These are phyloP conservation scores for Yarrowia alimentaria DNA, from an alignment of 805 yeast species.

Conservation along the genomic window DNA sequence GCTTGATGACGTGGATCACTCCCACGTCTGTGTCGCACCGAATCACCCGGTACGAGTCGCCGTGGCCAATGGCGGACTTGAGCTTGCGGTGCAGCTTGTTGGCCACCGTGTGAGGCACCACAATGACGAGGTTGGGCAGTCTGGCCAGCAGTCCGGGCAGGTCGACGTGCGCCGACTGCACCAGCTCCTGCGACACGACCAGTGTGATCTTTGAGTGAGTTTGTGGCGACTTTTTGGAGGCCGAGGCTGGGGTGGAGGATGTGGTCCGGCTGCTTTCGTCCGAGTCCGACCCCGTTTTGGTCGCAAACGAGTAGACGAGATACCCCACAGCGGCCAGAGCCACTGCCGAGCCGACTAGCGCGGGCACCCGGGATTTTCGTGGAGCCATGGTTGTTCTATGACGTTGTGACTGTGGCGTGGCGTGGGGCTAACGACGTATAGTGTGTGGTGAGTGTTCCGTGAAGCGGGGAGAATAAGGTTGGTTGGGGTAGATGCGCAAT, in stretches of 20 bases:
- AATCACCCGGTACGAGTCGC: slow-evolving; percentile 42
- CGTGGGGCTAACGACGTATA: too few relatives aligned
- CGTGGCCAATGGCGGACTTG: slow-evolving; percentile 33
- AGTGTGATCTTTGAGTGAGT: slow-evolving; percentile 2
- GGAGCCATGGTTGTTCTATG: slow-evolving; percentile 1
- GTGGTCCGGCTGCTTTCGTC: background rate
- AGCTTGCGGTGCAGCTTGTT: slow-evolving; percentile 30
- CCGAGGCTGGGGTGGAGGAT: too few relatives aligned
- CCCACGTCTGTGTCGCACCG: slow-evolving; percentile 51
- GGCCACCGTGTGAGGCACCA: slow-evolving; percentile 36
- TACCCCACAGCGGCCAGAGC: slow-evolving; percentile 9
- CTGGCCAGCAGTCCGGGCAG: slow-evolving; percentile 30
- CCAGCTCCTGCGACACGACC: slow-evolving; percentile 30
- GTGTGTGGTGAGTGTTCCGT: too few relatives aligned
- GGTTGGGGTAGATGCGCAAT: too few relatives aligned
- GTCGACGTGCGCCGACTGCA: slow-evolving; percentile 30
- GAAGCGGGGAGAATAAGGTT: too few relatives aligned
- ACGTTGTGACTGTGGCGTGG: too few relatives aligned
- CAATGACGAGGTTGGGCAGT: slow-evolving; percentile 38
- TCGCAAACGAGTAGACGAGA: slow-evolving; percentile 21
- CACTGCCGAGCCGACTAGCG: slow-evolving; percentile 6
- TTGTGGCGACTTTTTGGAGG: too few relatives aligned
- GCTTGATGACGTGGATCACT: slow-evolving; percentile 56
- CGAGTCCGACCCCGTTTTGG: too few relatives aligned
- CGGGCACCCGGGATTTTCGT: slow-evolving; percentile 6